phyloP scores from a whole-genome alignment of 2,329 filamentous ascomycete genomes.

The Beauveria asiatica region DNA sequence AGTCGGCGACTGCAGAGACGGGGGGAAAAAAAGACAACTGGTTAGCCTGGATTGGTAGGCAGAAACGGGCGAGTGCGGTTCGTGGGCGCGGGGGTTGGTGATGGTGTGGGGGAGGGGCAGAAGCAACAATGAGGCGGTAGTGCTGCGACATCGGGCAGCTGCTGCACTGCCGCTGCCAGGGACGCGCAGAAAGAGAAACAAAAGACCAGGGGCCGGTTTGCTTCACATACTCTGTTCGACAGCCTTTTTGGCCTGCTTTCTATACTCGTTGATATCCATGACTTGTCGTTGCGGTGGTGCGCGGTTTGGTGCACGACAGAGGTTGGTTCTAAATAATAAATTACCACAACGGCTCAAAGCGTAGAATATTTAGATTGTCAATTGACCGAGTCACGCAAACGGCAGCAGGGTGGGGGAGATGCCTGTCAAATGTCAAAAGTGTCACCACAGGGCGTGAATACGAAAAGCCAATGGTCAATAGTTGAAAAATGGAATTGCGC shows the following conservation, averaged over 20 bases:
- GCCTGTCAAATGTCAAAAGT: not conserved
- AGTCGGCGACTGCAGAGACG: slow-evolving; percentile 57
- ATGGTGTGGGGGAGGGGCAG: slow-evolving; percentile 1
- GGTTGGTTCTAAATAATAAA: not conserved
- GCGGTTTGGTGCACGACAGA: not conserved
- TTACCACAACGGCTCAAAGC: not conserved
- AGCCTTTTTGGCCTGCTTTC: slow-evolving; percentile 64
- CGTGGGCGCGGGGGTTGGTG: slow-evolving; percentile 1
- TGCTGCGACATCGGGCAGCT: not conserved
- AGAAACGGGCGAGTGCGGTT: not conserved
- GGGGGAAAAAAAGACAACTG: too few species aligned
- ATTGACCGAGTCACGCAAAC: not conserved
- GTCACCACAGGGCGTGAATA: not conserved
- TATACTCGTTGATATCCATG: slow-evolving; percentile 77
- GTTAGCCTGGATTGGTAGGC: not conserved
- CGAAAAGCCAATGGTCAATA: not conserved
- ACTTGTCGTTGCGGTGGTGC: not conserved
- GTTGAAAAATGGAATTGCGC: not conserved
- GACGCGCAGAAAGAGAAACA: slow-evolving; percentile 1
- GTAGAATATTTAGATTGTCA: not conserved
- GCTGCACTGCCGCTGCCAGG: too few species aligned
- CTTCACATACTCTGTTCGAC: slow-evolving; percentile 68
- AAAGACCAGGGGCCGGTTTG: not conserved
- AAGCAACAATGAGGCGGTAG: not conserved
- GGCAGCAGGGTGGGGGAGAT: not conserved